Base-by-base conservation (phyloP, 2,329 filamentous ascomycete species). In the Dactylonectria estremocensis region DNA sequence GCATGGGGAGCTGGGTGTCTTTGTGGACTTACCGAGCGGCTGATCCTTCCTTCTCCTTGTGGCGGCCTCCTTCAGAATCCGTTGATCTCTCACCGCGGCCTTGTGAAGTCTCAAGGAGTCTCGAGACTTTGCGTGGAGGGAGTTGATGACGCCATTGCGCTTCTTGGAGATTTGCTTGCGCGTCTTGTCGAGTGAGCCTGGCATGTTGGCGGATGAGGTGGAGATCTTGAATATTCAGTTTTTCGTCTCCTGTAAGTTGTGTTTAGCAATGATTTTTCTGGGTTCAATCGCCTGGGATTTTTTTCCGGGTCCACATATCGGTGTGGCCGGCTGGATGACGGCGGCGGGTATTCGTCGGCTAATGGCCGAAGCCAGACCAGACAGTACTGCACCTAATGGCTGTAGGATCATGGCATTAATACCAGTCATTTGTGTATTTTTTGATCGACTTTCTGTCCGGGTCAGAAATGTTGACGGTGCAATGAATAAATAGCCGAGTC, bases 121-220 rank as follows among this genome's bases (percentile, higher is more conserved):
- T 72, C 96, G 88, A 68, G 95, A 97, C 79, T 94, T 94, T 81
- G 95, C 92, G 78, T 98, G 95, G 22, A 98, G 87, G 13, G 92
- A 87, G 33, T 91, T 91, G 53, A 94, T 87, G 45, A 90, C 90
- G 20, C 90, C 90, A 71, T 90, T 90, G 72, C 92, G 90, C 87
- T 98, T 98, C 85, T 97, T 97, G 37, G 90, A 85, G 71, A 98
- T 95, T 71, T 94, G 90, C 84, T 98, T 98, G 70, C 93, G 90
- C 20, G 96, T 93, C 80, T 98, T 98, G 70, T 90, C 84, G 7
- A 98, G 83, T 50, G 91, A 89, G 78, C 90, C 92, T 14, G 93
- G 89, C 95, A 97, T 97, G 24, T 76, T 86, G 77, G 49, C 22
- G 45, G 50, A 43, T 64, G 18, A 49, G 59, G 28, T 66, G 49